A percentile compares a stretch with the other conserved stretches of the same genome.
Evolutionary conservation across 2,329 filamentous ascomycete genomes (phyloP).

Genomic region (Fusarium longipes): DNA sequence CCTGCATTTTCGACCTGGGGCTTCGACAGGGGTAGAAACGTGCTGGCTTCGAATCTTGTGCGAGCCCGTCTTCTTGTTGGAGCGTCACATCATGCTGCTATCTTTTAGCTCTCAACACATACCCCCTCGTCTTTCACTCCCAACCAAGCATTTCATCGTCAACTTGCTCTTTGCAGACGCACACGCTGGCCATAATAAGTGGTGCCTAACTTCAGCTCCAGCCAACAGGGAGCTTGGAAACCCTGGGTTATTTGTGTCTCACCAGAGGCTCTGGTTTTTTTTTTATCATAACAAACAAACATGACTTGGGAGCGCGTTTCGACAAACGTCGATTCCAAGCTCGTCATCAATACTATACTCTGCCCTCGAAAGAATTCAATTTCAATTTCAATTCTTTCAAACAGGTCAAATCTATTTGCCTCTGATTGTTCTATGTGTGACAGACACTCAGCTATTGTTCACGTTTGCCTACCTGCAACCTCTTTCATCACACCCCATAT

Average conservation of each 20-base stretch:
- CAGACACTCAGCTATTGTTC: constrained; percentile 19
- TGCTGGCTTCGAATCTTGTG: constrained; percentile 23
- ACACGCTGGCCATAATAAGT: constrained; percentile 31
- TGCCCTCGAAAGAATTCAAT: constrained; percentile 1
- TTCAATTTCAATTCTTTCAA: constrained; percentile 10
- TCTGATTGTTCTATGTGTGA: constrained; percentile 26
- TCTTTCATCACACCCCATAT: constrained; percentile 30
- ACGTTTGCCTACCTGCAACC: constrained; percentile 28
- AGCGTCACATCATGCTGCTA: constrained; percentile 26
- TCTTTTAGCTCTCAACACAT: constrained; percentile 24
- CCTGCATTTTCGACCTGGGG: constrained; percentile 27
- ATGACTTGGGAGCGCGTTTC: constrained; percentile 37
- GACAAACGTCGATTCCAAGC: constrained; percentile 1
- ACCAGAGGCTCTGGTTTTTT: constrained; percentile 22
- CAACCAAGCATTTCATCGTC: constrained; percentile 33
- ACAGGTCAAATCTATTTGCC: constrained; percentile 1
- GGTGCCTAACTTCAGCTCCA: constrained; percentile 23
- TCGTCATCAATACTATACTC: constrained; percentile 22
- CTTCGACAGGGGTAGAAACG: constrained; percentile 36
- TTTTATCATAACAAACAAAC: constrained; percentile 43
- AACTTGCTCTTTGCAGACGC: constrained; percentile 32
- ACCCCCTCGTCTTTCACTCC: constrained; percentile 24
- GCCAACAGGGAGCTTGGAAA: constrained; percentile 29
- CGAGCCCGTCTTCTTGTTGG: constrained; percentile 30
- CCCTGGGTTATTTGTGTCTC: constrained; percentile 37